These are phyloP conservation scores for Murraya koenigii DNA, from an alignment of 345 rosid genomes.

Conservation along the genomic window DNA sequence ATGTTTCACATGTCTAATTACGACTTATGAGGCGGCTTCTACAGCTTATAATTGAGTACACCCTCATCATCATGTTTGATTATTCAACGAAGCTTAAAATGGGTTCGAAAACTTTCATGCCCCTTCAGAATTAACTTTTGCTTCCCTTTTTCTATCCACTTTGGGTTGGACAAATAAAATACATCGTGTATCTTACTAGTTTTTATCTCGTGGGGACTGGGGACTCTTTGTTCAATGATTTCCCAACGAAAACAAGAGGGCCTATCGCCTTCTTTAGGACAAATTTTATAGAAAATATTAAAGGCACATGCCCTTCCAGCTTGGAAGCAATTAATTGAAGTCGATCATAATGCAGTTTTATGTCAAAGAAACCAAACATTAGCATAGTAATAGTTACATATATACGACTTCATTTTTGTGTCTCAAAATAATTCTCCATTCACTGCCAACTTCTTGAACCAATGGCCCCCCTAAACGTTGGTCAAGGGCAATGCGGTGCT, in stretches of 20 bases:
- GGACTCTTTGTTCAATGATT: background rate
- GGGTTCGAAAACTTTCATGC: background rate
- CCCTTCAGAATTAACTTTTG: background rate
- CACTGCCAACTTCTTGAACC: no score
- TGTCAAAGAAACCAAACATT: background rate
- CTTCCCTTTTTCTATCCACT: background rate
- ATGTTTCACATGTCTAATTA: constrained; percentile 11
- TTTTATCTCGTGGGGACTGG: background rate
- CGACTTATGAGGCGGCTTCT: background rate
- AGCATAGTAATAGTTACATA: background rate
- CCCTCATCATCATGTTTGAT: background rate
- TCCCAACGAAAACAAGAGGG: background rate
- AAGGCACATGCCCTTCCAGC: background rate
- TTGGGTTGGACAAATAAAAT: background rate
- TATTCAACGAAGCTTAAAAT: background rate
- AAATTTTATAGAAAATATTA: background rate
- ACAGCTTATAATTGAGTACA: background rate
- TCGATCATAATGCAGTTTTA: background rate
- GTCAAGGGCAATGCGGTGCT: background rate
- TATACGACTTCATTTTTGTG: background rate
- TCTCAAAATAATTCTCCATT: background rate
- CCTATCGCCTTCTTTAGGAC: background rate
- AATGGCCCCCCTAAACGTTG: background rate
- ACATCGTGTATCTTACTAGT: background rate
- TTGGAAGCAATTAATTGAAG: background rate